Evolutionary conservation across 192 early-diverging fungal species (phyloP).

Genomic region (Lunasporangiospora selenospora): DNA sequence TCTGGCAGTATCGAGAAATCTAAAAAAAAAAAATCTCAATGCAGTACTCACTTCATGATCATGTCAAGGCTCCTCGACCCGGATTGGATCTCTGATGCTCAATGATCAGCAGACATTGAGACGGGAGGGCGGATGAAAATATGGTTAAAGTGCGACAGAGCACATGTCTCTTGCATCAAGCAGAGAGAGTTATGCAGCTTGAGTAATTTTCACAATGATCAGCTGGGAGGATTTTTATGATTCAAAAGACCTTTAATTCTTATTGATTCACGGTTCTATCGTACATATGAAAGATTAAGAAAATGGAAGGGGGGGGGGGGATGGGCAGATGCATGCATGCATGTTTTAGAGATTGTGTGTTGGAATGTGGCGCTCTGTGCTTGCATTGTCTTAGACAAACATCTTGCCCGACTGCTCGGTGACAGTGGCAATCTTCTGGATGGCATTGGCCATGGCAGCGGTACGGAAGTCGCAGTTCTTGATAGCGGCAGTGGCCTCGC

Average conservation of each 20-base stretch:
- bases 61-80: no score
- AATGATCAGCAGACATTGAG: neutral
- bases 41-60: no score
- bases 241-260: neutral
- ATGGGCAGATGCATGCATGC: no score
- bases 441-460: conserved; percentile 79
- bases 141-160: neutral
- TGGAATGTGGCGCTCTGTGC: no score
- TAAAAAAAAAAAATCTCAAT: no score
- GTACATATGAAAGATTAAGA: conserved; percentile 3
- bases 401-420: conserved; percentile 79
- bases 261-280: no score
- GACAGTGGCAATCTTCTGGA: conserved; percentile 82
- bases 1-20: no score
- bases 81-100: no score
- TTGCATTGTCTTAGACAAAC: conserved; percentile 59
- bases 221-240: neutral
- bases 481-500: conserved; percentile 70
- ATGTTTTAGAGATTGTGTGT: no score
- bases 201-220: neutral
- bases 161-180: neutral
- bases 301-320: neutral
- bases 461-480: conserved; percentile 79
- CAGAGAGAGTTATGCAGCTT: neutral
- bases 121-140: neutral